Conservation (phyloP, 352 stramenopile species). For the Pythium periplocum region DNA sequence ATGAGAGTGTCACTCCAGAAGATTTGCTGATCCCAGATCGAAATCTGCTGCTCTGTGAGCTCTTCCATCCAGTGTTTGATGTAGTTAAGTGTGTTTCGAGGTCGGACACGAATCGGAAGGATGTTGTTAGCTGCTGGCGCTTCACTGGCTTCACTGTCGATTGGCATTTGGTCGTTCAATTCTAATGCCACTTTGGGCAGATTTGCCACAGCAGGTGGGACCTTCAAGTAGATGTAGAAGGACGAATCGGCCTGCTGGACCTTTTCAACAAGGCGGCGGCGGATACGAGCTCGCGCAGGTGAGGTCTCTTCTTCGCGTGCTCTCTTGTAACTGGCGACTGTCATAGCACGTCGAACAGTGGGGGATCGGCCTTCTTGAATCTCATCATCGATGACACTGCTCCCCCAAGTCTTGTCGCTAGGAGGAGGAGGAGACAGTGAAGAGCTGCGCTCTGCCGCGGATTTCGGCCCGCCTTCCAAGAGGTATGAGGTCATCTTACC, state of each 20-base stretch:
- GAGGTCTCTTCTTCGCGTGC: constrained; percentile 32
- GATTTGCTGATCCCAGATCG: constrained; percentile 77
- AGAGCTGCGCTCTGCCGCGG: constrained; percentile 19
- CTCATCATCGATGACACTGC: constrained; percentile 17
- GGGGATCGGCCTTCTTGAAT: constrained; percentile 9
- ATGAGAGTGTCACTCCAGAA: constrained; percentile 75
- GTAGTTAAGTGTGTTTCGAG: constrained; percentile 70
- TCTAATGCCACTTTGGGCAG: constrained; percentile 65
- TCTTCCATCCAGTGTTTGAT: constrained; percentile 84
- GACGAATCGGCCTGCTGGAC: constrained; percentile 44
- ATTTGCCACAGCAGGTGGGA: constrained; percentile 53
- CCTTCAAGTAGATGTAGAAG: constrained; percentile 63
- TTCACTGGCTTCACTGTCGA: constrained; percentile 11
- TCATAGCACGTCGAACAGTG: constrained; percentile 9
- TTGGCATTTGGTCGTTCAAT: constrained; percentile 44
- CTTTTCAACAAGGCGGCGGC: constrained; percentile 42
- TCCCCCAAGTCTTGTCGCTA: constrained; percentile 39
- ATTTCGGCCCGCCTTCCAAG: constrained; percentile 33
- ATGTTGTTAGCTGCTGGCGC: constrained; percentile 13
- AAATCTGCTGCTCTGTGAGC: constrained; percentile 70
- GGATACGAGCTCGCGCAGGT: constrained; percentile 47
- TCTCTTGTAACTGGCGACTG: constrained; percentile 17
- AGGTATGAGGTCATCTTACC: constrained; percentile 58
- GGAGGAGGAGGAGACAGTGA: constrained; percentile 61
- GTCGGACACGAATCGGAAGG: constrained; percentile 56